Evolutionary conservation across 1,139 yeast species (phyloP), one percentile per base, ranked within the genome.

Genomic region (Sugiyamaella xylanicola): DNA sequence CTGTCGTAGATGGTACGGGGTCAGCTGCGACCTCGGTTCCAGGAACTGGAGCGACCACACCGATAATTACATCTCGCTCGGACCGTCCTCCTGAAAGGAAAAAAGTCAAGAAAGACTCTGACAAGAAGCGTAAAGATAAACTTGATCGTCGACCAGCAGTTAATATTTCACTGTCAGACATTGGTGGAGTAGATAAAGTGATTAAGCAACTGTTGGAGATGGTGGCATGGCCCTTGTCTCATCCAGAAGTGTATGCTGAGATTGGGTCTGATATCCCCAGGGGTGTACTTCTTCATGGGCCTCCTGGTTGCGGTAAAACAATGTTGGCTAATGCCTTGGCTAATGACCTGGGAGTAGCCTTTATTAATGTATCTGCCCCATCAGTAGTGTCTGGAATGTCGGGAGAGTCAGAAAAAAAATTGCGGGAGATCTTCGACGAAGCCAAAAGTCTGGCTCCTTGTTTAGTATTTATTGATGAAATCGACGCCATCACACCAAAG

Each of bases 331-430:
- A 92, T 71, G 97, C 98, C 0, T 76, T 93, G 42, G 99, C 99
- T 1, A 96, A 97, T 27, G 97, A 93, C 68, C 77, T 93, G 44
- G 89, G 90, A 61, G 96, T 93, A 0, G 97, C 99, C 0, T 93
- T 95, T 67, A 83, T 93, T 27, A 86, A 87, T 50, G 80, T 93
- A 0, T 87, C 96, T 19, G 99, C 99, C 0, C 99, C 99, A 0
- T 87, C 97, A 0, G 90, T 95, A 4, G 98, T 93, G 0, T 88
- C 97, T 57, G 99, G 99, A n/a, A 93, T 93, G 99, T 89, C 97
- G n/a, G 99, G 99, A 46, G 99, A 93, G 71, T 85, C 95, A 57
- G 99, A 95, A 69, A 93, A 93, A 76, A 92, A 92, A 68, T 78
- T 93, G 16, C 78, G 99, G 60, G 99, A 93, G 60, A 77, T 93